These are phyloP conservation scores for Myxozyma geophila DNA, from an alignment of 805 yeast genomes.

Conservation along the genomic window DNA sequence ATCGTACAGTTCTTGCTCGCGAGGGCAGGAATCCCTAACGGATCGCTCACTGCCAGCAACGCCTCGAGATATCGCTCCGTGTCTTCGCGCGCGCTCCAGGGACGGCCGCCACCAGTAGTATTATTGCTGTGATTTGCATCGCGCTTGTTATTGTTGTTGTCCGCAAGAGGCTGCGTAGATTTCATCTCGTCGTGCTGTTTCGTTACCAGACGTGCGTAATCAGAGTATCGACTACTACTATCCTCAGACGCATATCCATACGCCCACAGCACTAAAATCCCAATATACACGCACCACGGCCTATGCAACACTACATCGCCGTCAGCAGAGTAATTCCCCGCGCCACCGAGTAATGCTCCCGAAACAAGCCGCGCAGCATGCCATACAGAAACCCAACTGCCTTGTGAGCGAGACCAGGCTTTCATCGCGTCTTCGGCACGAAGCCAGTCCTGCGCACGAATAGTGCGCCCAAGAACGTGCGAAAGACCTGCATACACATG, in stretches of 20 bases:
- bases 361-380: slow-evolving; percentile 38
- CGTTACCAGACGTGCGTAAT: background rate
- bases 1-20: slow-evolving; percentile 31
- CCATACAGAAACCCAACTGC: slow-evolving; percentile 41
- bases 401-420: slow-evolving; percentile 39
- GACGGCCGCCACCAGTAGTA: too few relatives aligned
- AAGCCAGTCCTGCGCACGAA: slow-evolving; percentile 33
- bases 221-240: slow-evolving; percentile 19
- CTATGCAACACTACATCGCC: slow-evolving; percentile 38
- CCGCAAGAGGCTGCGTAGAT: background rate
- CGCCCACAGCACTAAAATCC: slow-evolving; percentile 41
- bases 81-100: slow-evolving; percentile 30
- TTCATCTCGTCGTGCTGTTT: background rate
- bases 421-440: slow-evolving; percentile 36
- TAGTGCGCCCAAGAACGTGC: slow-evolving; percentile 34
- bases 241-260: slow-evolving; percentile 36
- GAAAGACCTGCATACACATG: slow-evolving; percentile 38
- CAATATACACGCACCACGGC: slow-evolving; percentile 42
- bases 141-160: background rate
- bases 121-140: background rate
- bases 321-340: slow-evolving; percentile 34
- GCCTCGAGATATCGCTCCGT: slow-evolving; percentile 29
- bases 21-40: slow-evolving; percentile 16
- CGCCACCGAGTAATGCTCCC: slow-evolving; percentile 35
- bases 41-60: slow-evolving; percentile 26